A percentile compares a stretch with the other conserved stretches of the same genome.
Evolutionary conservation across 2,329 filamentous ascomycete species (phyloP).

Genomic region (Zalaria sp.): DNA sequence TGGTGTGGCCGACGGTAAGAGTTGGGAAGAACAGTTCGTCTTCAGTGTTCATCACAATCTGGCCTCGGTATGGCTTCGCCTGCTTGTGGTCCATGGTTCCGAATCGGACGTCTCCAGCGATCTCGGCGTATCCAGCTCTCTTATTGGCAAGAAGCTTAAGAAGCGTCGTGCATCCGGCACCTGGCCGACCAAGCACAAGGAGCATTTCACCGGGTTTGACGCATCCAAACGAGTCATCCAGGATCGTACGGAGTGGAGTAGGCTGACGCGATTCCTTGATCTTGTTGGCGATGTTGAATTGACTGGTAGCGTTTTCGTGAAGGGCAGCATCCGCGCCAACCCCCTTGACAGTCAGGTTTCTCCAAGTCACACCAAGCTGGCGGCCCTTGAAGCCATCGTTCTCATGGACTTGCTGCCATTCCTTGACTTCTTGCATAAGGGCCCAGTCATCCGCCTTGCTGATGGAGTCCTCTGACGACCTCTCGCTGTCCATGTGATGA

Average conservation of each 20-base stretch:
- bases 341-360: slow-evolving; percentile 49
- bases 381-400: slow-evolving; percentile 33
- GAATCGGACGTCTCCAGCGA: slow-evolving; percentile 32
- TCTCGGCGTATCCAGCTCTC: slow-evolving; percentile 24
- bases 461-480: slow-evolving; percentile 9
- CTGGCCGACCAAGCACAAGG: slow-evolving; percentile 27
- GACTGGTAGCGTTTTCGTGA: slow-evolving; percentile 43
- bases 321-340: slow-evolving; percentile 47
- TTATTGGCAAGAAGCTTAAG: slow-evolving; percentile 56
- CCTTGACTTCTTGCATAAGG: slow-evolving; percentile 34
- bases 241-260: slow-evolving; percentile 46
- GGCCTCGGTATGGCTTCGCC: slow-evolving; percentile 28
- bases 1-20: slow-evolving; percentile 41
- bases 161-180: slow-evolving; percentile 54
- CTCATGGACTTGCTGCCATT: slow-evolving; percentile 27
- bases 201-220: slow-evolving; percentile 45
- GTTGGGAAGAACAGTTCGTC: slow-evolving; percentile 40
- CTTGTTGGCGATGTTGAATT: slow-evolving; percentile 35
- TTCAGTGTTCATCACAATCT: slow-evolving; percentile 32
- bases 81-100: slow-evolving; percentile 31
- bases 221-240: slow-evolving; percentile 47
- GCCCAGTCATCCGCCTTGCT: slow-evolving; percentile 31
- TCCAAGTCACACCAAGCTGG: slow-evolving; percentile 51
- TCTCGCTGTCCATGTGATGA: slow-evolving; percentile 3
- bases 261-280: slow-evolving; percentile 28